phyloP scores from a whole-genome alignment of 257 asterid genomes.

The Osmanthus fragrans region DNA sequence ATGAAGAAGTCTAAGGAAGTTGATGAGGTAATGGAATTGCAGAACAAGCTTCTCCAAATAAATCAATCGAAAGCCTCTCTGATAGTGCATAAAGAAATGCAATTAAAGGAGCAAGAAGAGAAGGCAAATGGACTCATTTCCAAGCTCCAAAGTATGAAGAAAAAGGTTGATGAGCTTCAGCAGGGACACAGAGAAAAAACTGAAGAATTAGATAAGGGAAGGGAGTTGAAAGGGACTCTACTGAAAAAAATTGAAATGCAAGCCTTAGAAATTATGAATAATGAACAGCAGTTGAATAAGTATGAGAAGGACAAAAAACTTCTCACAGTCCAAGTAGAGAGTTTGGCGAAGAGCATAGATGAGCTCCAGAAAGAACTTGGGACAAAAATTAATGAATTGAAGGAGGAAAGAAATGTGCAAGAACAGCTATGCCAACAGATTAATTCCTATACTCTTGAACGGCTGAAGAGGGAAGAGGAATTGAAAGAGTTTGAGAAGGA shows the following conservation, averaged over 20 bases:
- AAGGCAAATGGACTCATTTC: conserved; percentile 37
- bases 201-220: conserved; percentile 50
- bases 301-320: conserved; percentile 47
- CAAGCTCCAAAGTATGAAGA: conserved; percentile 43
- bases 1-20: conserved; percentile 58
- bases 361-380: conserved; percentile 54
- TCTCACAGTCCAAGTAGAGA: conserved; percentile 41
- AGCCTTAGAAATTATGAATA: conserved; percentile 48
- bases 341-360: conserved; percentile 32
- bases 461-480: conserved; percentile 49
- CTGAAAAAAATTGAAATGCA: conserved; percentile 54
- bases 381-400: conserved; percentile 42
- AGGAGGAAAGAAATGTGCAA: conserved; percentile 49
- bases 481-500: conserved; percentile 55
- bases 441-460: conserved; percentile 38
- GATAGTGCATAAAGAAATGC: conserved; percentile 48
- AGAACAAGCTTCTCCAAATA: conserved; percentile 52
- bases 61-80: conserved; percentile 45
- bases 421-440: conserved; percentile 48
- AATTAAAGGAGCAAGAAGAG: conserved; percentile 53
- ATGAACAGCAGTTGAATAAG: conserved; percentile 39
- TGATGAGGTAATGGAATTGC: conserved; percentile 54
- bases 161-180: conserved; percentile 43
- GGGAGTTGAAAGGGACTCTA: conserved; percentile 55
- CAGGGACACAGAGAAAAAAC: conserved; percentile 49